These are phyloP conservation scores for Pythium phragmiticola DNA, from an alignment of 352 stramenopile genomes.

Conservation along the genomic window DNA sequence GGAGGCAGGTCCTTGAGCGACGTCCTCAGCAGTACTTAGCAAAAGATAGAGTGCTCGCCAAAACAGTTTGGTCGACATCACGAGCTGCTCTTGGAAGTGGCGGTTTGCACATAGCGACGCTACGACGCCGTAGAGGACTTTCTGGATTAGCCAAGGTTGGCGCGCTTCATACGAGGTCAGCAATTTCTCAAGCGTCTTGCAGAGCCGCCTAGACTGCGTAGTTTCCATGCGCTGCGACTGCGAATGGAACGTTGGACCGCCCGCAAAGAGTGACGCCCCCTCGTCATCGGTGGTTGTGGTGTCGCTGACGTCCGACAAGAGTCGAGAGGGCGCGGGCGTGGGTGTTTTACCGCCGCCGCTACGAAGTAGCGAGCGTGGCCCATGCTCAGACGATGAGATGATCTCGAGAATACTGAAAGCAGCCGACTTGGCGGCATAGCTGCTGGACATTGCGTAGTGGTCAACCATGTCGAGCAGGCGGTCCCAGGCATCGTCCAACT, in stretches of 20 bases:
- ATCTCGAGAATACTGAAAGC: constrained; percentile 23
- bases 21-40: constrained; percentile 60
- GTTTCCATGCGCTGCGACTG: constrained; percentile 19
- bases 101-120: constrained; percentile 56
- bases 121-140: constrained; percentile 74
- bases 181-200: constrained; percentile 58
- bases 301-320: constrained; percentile 21
- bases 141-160: constrained; percentile 78
- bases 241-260: constrained; percentile 1
- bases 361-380: constrained; percentile 17
- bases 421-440: constrained; percentile 16
- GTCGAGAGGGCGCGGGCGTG: neutral
- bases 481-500: constrained; percentile 19
- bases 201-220: constrained; percentile 36
- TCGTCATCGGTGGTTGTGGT: constrained; percentile 10
- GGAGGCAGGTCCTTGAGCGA: constrained; percentile 38
- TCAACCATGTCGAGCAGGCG: constrained; percentile 26
- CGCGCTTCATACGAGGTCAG: constrained; percentile 72
- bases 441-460: neutral
- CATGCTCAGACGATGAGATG: constrained; percentile 19
- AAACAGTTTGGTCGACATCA: constrained; percentile 63
- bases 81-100: constrained; percentile 62
- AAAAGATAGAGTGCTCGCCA: constrained; percentile 82
- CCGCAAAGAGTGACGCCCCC: constrained; percentile 9
- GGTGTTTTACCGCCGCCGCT: neutral